Evolutionary conservation across 2,329 filamentous ascomycete genomes (phyloP), one percentile per base, ranked within the genome.

Genomic region (Pyrenochaeta sp.): DNA sequence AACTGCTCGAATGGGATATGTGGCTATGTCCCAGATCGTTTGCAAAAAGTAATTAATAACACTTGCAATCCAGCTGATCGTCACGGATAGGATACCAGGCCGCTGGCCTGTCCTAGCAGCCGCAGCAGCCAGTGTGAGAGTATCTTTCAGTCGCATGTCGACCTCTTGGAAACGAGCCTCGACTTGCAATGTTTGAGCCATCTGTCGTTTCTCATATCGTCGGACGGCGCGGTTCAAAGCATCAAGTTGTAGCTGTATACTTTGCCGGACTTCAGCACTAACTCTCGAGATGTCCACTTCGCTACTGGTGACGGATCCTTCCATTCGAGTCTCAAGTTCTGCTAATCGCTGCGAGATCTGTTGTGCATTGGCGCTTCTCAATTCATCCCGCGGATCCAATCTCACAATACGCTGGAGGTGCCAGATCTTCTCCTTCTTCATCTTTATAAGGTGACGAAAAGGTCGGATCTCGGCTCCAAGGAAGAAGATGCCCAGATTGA

Each of bases 401-500:
- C 57, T 66, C 11, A 92, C 87, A 5, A 90, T 74, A 10, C 85
- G 83, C 69, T 97, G 92, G 1, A 96, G 79, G 61, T 92, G 85
- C 7, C 95, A 75, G 2, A 91, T 96, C 22, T 90, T 83, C 10
- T 84, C 81, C 60, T 90, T 86, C 3, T 95, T 80, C 60, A 96
- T 81, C 64, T 86, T 89, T 50, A 96, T 83, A 18, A 95, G 74
- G 64, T 96, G 92, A 1, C 89, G 84, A 35, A 91, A 75, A 0
- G 93, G 93, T 3, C 89, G 86, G 19, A 96, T 77, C 72, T 97
- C 93, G 3, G 93, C 89, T 1, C 88, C 89, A 13, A 96, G 80
- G 3, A 96, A 77, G 69, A 96, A 97, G 38, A 97, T 89, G 9
- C 87, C 91, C 41, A 97, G 78, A 69, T 96, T 96, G 73, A 93